Evolutionary conservation across 1,284 basidiomycete species (phyloP), one percentile per base, ranked within the genome.

Genomic region (Takashimella tepidaria): DNA sequence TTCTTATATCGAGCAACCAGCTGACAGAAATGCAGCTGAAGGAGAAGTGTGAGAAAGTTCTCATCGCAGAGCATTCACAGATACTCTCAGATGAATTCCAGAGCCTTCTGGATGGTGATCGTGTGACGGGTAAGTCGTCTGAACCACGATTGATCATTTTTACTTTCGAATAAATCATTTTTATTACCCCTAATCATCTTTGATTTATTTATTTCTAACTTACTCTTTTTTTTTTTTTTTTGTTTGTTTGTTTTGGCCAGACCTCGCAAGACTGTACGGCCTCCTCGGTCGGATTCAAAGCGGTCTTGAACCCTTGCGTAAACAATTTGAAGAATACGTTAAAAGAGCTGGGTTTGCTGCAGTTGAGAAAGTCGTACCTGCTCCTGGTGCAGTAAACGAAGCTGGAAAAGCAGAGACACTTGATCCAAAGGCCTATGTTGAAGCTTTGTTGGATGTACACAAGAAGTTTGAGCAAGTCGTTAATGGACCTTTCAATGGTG

Each of bases 11-110:
- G 8, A 47, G 41, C 8, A 8, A 45, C 16, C n/a, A 46, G 52
- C 50, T 59, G 46, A 57, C 42, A 37, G 20, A n/a, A 40, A 22
- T 10, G 6, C 60, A 81, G 68, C 84, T 98, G 54, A 85, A 98
- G 69, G 83, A 80, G 68, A 89, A 87, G 75, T 97, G 93, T 79
- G 95, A 98, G 75, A 84, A 86, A 57, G 90, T 92, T 45, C 84
- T 99, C 54, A 91, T 99, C 63, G 83, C 88, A 51, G 88, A 88
- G 62, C 95, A 98, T 69, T 80, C 86, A 47, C 83, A 87, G 63
- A 78, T 87, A 49, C 88, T 99, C 83, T 91, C 89, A 86, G 90
- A 96, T 58, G 92, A 87, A 76, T 98, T 98, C 82, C 90, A 96
- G 76, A 80, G 80, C 37, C 77, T 98, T 49, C 85, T 98, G 61